These are phyloP conservation scores for Dothistroma septosporum DNA, from an alignment of 2,329 filamentous ascomycete genomes.

Conservation along the genomic window DNA sequence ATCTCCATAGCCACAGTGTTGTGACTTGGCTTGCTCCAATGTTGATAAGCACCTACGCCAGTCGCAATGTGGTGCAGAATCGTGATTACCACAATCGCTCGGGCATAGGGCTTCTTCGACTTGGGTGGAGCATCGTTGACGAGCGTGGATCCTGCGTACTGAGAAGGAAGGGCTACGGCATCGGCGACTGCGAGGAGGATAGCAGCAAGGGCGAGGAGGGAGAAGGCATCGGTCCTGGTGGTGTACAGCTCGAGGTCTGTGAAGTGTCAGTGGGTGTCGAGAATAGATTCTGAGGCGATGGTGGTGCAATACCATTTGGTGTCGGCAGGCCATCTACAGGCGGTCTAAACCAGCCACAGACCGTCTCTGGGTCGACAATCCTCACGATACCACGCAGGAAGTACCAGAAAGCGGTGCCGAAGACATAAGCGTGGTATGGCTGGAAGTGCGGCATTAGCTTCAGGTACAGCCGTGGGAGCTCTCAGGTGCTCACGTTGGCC, in stretches of 20 bases:
- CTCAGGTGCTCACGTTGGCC: slow-evolving; percentile 5
- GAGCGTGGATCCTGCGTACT: slow-evolving; percentile 22
- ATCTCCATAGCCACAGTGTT: slow-evolving; percentile 36
- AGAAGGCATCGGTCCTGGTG: slow-evolving; percentile 36
- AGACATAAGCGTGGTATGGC: slow-evolving; percentile 31
- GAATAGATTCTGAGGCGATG: background rate
- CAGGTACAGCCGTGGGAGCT: background rate
- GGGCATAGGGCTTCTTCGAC: slow-evolving; percentile 33
- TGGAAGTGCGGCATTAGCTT: slow-evolving; percentile 12
- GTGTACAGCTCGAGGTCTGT: slow-evolving; percentile 39
- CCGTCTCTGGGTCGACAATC: slow-evolving; percentile 33
- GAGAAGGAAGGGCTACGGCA: slow-evolving; percentile 28
- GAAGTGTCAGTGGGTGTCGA: background rate
- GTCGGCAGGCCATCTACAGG: slow-evolving; percentile 24
- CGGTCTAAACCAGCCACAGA: slow-evolving; percentile 36
- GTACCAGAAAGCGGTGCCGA: slow-evolving; percentile 37
- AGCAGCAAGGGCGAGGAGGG: slow-evolving; percentile 31
- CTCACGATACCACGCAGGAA: slow-evolving; percentile 31
- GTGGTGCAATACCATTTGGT: slow-evolving; percentile 23
- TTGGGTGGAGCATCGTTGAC: slow-evolving; percentile 11
- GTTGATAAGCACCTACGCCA: slow-evolving; percentile 32
- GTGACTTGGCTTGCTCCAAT: slow-evolving; percentile 32
- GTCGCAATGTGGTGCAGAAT: slow-evolving; percentile 37
- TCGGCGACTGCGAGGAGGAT: slow-evolving; percentile 33
- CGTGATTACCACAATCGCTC: slow-evolving; percentile 31